Base-by-base conservation (phyloP, 202 grass and related monocot genomes). In the Schoenoplectus tabernaemontani region DNA sequence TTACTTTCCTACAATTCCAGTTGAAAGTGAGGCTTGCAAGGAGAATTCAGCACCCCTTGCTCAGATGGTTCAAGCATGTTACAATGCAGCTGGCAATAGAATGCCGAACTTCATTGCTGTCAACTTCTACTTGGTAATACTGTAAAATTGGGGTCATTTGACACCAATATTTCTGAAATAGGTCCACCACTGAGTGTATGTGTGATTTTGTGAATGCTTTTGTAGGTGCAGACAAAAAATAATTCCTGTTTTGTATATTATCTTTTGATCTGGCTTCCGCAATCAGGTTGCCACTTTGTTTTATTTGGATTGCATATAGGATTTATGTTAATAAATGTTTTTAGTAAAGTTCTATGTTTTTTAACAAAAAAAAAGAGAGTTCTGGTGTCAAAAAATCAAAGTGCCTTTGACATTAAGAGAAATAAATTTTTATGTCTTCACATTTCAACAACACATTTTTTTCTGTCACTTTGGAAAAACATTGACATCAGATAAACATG, bases 41-140 rank as follows among this genome's bases (percentile, higher is more conserved):
- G 95, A 98, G 85, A 89, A 98, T 77, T 94, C 95, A 47, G 86
- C 56, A 66, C 82, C 84, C 71, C 78, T 98, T 39, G 85, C 91
- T 36, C 82, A 98, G 63, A 98, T 98, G 95, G 91, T 92, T 43
- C 87, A 94, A 78, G 59, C 88, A 47, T 98, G 95, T 79, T 98
- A 92, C 88, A 85, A 80, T 82, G 91, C 86, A 76, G 87, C 95
- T 73, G 95, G 89, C 78, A 98, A 90, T 86, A 88, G 85, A 86
- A 89, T 92, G 84, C 95, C 95, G 0, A 98, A 94, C 83, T 98
- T 89, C 59, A 59, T 98, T 80, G 87, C 95, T 83, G 86, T 98
- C 51, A 94, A 98, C 70, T 98, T 94, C 75, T 98, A 98, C 86
- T 94, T 98, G 95, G 95, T 98, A 97, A 78, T 81, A 79, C 36